Evolutionary conservation across 208 protist species (phyloP).

Genomic region (Acanthamoeba healyi): DNA sequence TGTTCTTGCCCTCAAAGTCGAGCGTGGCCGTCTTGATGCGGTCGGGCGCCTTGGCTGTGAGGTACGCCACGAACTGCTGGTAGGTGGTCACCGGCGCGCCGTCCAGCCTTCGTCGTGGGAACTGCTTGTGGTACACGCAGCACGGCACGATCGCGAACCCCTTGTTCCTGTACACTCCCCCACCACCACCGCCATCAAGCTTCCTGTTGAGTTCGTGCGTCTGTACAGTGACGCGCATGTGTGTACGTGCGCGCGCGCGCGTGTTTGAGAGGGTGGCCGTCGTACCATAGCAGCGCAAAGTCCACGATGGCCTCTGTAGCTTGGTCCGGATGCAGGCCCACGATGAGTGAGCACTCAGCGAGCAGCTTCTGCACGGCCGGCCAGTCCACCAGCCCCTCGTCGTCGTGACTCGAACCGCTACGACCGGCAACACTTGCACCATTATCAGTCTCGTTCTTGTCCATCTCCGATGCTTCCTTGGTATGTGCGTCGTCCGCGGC

Average conservation of each 20-base stretch:
- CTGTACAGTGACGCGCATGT: too few relatives aligned
- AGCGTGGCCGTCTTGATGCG: not conserved
- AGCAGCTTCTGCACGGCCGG: not conserved
- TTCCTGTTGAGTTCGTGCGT: too few relatives aligned
- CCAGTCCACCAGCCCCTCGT: not conserved
- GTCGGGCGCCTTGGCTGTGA: not conserved
- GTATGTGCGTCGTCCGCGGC: too few relatives aligned
- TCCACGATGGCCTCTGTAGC: constrained; percentile 63
- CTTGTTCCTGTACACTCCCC: constrained; percentile 11
- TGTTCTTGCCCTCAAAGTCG: constrained; percentile 39
- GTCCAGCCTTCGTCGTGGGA: constrained; percentile 4
- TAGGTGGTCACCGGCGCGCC: constrained; percentile 6
- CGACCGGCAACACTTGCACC: not conserved
- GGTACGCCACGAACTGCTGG: constrained; percentile 18
- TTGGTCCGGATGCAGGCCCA: constrained; percentile 46
- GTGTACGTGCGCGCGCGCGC: too few relatives aligned
- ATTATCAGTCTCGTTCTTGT: not conserved
- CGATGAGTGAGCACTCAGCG: not conserved
- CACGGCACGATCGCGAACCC: constrained; percentile 50
- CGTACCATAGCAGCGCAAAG: constrained; percentile 38
- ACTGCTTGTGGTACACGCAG: constrained; percentile 38
- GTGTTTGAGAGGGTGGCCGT: too few relatives aligned
- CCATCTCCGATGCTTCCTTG: too few relatives aligned
- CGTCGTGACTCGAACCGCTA: not conserved
- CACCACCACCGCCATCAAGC: too few relatives aligned